phyloP scores from a whole-genome alignment of 1,139 yeast genomes.

The Arxiozyma telluris region DNA sequence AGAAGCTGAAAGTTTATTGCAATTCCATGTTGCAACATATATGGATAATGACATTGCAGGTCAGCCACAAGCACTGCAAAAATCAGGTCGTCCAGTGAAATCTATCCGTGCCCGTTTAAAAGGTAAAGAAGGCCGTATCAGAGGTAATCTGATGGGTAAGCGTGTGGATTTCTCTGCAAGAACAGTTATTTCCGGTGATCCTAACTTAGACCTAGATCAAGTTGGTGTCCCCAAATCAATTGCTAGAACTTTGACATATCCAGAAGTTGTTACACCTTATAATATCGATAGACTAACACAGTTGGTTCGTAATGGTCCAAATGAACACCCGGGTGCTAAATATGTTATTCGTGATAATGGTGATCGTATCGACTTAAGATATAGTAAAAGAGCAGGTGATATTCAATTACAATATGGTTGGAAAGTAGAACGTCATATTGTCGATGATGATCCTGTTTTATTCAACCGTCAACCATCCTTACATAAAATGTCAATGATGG shows the following conservation, averaged over 20 bases:
- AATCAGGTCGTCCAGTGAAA: conserved; percentile 97
- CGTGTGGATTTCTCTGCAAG: conserved; percentile 99
- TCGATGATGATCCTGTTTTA: conserved; percentile 94
- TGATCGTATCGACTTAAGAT: conserved; percentile 93
- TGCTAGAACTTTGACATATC: conserved; percentile 91
- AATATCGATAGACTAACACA: conserved; percentile 90
- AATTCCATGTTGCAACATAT: conserved; percentile 98
- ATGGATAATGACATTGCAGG: conserved; percentile 99
- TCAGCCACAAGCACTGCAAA: conserved; percentile 97
- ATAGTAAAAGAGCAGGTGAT: conserved; percentile 97
- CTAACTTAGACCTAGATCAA: conserved; percentile 92
- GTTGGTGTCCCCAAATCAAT: conserved; percentile 97
- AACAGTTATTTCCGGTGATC: conserved; percentile 99
- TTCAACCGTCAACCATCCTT: conserved; percentile 98
- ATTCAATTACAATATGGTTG: conserved; percentile 96
- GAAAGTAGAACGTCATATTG: conserved; percentile 97
- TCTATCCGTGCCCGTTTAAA: conserved; percentile 97
- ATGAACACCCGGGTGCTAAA: conserved; percentile 99
- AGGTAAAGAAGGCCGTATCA: conserved; percentile 98
- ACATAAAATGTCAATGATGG: conserved; percentile 99
- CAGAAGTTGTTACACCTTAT: conserved; percentile 96
- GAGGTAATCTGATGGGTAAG: conserved; percentile 99
- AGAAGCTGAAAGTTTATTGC: conserved; percentile 91
- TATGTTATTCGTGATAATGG: conserved; percentile 97
- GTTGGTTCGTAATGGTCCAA: conserved; percentile 93